phyloP scores from a whole-genome alignment of 1,284 basidiomycete species.

The Melampsora abietis-canadensis region DNA sequence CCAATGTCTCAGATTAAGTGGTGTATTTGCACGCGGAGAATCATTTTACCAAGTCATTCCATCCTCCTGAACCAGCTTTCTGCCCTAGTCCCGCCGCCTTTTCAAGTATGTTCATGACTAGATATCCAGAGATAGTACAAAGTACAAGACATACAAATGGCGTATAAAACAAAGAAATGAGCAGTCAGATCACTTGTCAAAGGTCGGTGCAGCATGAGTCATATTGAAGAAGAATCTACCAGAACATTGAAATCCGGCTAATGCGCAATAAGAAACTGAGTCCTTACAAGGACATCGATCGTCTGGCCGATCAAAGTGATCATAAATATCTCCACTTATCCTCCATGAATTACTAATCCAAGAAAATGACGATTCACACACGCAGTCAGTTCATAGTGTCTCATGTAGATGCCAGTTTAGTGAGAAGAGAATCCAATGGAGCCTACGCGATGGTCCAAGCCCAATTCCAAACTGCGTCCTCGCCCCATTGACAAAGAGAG shows the following conservation, averaged over 20 bases:
- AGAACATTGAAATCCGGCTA: constrained; percentile 38
- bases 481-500: constrained; percentile 62
- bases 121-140: background rate
- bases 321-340: constrained; percentile 32
- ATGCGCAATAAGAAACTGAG: constrained; percentile 17
- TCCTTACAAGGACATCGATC: constrained; percentile 41
- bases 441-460: constrained; percentile 45
- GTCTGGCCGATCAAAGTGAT: constrained; percentile 36
- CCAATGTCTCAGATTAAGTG: background rate
- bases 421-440: background rate
- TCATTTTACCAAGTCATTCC: constrained; percentile 32
- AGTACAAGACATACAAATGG: background rate
- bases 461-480: constrained; percentile 59
- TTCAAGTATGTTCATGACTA: constrained; percentile 40
- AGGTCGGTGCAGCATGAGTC: too few relatives aligned
- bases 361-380: background rate
- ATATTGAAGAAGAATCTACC: background rate
- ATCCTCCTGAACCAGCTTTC: constrained; percentile 29
- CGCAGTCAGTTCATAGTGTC: background rate
- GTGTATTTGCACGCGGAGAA: background rate
- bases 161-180: too few relatives aligned
- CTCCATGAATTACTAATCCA: constrained; percentile 35
- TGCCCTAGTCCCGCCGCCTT: constrained; percentile 40
- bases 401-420: background rate
- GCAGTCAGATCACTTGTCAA: too few relatives aligned